Base-by-base conservation (phyloP, 1,284 basidiomycete genomes). In the Austropuccinia psidii region DNA sequence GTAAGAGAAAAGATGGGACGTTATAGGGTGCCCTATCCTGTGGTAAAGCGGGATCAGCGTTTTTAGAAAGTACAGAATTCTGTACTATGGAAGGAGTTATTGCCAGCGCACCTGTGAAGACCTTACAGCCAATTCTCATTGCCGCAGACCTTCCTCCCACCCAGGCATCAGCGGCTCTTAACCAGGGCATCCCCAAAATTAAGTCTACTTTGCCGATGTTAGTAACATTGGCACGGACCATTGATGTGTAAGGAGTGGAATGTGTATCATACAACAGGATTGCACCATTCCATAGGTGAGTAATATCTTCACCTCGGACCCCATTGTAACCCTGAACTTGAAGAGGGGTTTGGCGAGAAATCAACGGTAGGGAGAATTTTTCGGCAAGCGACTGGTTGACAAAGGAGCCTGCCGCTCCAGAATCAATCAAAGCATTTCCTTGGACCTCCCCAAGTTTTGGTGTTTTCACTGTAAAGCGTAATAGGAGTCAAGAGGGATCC, bases 161-260 rank as follows among this genome's bases (percentile, higher is more conserved):
- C n/a, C n/a, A n/a, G n/a, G n/a, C n/a, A n/a, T n/a, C 33, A 39
- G 57, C 35, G n/a, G 6, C 49, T 65, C 43, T 24, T 33, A 69
- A 60, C 67, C 54, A 69, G 19, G 67, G 67, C 1, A 69, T 24
- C 1, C 67, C 68, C 27, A 70, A 70, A 29, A 70, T 70, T n/a
- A 37, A 41, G 29, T 70, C 68, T 4, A 58, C 33, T 4, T 29
- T 27, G 0, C 68, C 68, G 9, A 70, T 31, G 13, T 41, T 21
- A 50, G 54, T 61, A 29, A 70, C 45, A 0, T 7, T 11, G 4
- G 54, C n/a, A 1, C 21, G 31, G 9, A 66, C 4, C n/a, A n/a
- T n/a, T n/a, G n/a, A n/a, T n/a, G n/a, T n/a, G n/a, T n/a, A n/a
- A 0, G 64, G 49, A 7, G 41, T 24, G 4, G 64, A 52, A 1